Base-by-base conservation (phyloP, 2,329 filamentous ascomycete species). In the Amphichorda felina region DNA sequence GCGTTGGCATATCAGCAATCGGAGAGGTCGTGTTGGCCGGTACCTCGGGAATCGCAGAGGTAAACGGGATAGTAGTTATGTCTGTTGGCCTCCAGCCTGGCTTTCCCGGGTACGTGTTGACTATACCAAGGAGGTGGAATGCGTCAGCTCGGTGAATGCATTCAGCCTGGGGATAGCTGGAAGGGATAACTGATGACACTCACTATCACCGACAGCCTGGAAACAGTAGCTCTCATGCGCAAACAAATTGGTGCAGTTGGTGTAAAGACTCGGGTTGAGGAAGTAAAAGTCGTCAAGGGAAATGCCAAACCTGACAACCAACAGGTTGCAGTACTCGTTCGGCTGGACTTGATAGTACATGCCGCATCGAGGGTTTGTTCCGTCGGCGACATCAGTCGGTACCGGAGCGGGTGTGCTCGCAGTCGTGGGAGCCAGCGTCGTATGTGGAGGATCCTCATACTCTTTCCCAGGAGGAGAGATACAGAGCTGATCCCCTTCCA, bases 281-380 rank as follows among this genome's bases (percentile, higher is more conserved):
- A 56, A 51, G 4, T 41, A 18, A 34, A 60, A 59, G 41, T 60
- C 53, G 11, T 33, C 27, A 0, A 58, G 41, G 2, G 49, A 44
- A 25, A 59, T 53, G 13, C 41, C 40, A 18, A 48, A 54, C 31
- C 46, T 46, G 15, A 57, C 32, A 3, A 43, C 38, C 2, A 60
- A 35, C 21, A 50, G 33, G 37, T 54, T 51, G 36, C 56, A 60
- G 38, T 55, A 55, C 34, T 61, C 57, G 9, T 50, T 55, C 2
- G 38, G 24, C 22, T 43, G 8, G 2, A 48, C 50, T 14, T 45
- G 15, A 37, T 60, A 57, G 33, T 41, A 60, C 24, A 30, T 3
- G 4, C 21, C 29, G 21, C 15, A 40, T 11, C 33, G 26, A 21
- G 24, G 9, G 15, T 33, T 40, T 18, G 33, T 38, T 9, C 40